Evolutionary conservation across 768 basidiomycete genomes (phyloP).

Genomic region (Botryobasidium botryosum): DNA sequence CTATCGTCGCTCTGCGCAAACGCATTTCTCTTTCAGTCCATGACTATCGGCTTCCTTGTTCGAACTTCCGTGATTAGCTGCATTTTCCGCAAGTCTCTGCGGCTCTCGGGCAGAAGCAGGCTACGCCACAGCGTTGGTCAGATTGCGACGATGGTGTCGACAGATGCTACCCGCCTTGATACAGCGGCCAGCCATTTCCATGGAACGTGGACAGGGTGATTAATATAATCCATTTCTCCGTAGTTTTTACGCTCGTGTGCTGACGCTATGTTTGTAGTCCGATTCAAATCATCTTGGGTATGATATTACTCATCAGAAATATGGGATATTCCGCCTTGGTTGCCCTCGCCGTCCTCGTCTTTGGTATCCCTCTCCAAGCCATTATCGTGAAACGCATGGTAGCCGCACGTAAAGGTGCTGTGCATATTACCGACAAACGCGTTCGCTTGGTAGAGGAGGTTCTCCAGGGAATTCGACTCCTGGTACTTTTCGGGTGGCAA

Average conservation of each 20-base stretch:
- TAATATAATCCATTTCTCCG: no score
- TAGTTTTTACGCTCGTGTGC: no score
- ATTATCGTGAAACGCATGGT: constrained; percentile 59
- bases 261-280: no score
- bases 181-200: constrained; percentile 4
- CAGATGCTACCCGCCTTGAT: constrained; percentile 17
- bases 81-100: constrained; percentile 21
- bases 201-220: no score
- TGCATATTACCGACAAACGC: constrained; percentile 80
- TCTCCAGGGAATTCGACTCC: constrained; percentile 73
- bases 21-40: constrained; percentile 60
- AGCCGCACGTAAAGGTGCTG: constrained; percentile 47
- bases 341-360: constrained; percentile 43
- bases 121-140: constrained; percentile 18
- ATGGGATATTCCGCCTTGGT: constrained; percentile 44
- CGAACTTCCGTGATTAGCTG: constrained; percentile 49
- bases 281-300: constrained; percentile 62
- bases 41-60: constrained; percentile 46
- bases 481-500: constrained; percentile 67
- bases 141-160: constrained; percentile 19
- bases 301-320: constrained; percentile 54
- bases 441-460: constrained; percentile 83
- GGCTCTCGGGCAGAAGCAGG: constrained; percentile 18
- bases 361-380: constrained; percentile 62
- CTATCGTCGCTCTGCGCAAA: constrained; percentile 40